Evolutionary conservation across 75 land plant species (phyloP).

Genomic region (Cunninghamia lanceolata): DNA sequence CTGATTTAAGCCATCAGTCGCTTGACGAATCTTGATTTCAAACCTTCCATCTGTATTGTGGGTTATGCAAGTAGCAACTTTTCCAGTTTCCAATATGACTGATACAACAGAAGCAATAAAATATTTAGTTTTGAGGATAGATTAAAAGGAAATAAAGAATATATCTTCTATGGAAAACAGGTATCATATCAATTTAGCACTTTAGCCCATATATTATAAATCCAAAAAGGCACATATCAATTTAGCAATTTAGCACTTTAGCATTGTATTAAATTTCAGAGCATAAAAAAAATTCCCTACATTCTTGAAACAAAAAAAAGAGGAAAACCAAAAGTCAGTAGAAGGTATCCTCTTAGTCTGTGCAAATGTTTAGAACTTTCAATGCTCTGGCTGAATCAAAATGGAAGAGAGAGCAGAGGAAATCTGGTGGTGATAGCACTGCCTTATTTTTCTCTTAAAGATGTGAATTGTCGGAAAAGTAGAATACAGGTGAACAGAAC

Average conservation of each 20-base stretch:
- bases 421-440: neutral
- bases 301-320: neutral
- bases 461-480: neutral
- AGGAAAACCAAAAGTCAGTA: neutral
- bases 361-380: neutral
- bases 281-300: neutral
- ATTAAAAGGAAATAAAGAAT: neutral
- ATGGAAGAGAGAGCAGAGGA: neutral
- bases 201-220: neutral
- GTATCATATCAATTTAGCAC: neutral
- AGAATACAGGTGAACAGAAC: neutral
- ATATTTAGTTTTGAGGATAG: neutral
- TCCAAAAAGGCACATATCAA: neutral
- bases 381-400: neutral
- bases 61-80: conserved; percentile 40
- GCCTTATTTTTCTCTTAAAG: neutral
- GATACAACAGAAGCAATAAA: conserved; percentile 10
- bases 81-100: conserved; percentile 74
- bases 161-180: neutral
- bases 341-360: neutral
- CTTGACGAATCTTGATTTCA: conserved; percentile 41
- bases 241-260: neutral
- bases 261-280: neutral
- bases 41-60: conserved; percentile 40
- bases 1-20: conserved; percentile 21